These are phyloP conservation scores for Boletellus emodensis DNA, from an alignment of 768 basidiomycete genomes.

Conservation along the genomic window DNA sequence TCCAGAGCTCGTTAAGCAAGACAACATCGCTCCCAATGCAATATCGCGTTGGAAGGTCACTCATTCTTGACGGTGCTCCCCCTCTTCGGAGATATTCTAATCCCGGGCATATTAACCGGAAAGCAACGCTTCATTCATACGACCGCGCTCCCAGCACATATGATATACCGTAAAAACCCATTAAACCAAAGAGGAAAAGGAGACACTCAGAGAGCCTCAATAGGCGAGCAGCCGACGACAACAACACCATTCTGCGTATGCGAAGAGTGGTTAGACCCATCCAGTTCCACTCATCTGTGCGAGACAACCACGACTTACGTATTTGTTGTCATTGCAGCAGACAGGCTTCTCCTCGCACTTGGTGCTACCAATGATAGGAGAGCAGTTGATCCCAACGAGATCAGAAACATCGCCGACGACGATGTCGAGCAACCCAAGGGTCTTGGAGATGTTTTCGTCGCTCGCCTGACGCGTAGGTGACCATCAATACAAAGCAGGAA, in stretches of 20 bases:
- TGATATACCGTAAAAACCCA: too few species aligned
- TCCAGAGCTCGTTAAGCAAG: too few species aligned
- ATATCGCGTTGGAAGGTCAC: too few species aligned
- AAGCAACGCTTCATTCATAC: too few species aligned
- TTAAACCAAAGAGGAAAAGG: too few species aligned
- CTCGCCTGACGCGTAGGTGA: background rate
- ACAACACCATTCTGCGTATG: slow-evolving; percentile 6
- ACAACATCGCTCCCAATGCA: too few species aligned
- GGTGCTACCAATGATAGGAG: background rate
- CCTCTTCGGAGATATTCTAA: too few species aligned
- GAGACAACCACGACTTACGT: slow-evolving; percentile 6
- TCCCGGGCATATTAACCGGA: too few species aligned
- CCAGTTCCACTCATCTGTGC: too few species aligned
- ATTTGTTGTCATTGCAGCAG: slow-evolving; percentile 13
- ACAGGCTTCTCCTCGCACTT: slow-evolving; percentile 12
- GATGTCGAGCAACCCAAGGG: slow-evolving; percentile 1
- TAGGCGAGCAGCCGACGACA: slow-evolving; percentile 11
- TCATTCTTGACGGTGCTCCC: too few species aligned
- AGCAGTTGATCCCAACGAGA: slow-evolving; percentile 8
- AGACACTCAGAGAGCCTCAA: slow-evolving; percentile 10
- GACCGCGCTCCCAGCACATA: too few species aligned
- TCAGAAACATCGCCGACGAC: background rate
- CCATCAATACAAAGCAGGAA: background rate
- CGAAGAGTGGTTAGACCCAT: background rate
- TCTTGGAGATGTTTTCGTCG: background rate